phyloP scores from a whole-genome alignment of 2,329 filamentous ascomycete genomes.

The Microsporum canis region DNA sequence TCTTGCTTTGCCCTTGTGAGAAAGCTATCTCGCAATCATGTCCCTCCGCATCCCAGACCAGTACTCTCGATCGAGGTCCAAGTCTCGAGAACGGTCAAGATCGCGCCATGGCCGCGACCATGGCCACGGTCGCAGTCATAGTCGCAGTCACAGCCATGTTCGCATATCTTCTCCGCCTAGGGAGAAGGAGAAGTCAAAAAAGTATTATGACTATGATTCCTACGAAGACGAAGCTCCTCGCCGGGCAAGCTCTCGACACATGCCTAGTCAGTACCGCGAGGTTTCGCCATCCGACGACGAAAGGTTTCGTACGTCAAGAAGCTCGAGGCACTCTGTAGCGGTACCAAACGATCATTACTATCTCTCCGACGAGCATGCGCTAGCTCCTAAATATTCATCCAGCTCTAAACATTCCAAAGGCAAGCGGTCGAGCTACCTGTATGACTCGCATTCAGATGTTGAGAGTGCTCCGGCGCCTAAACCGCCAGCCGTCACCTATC shows the following conservation, averaged over 20 bases:
- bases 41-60: slow-evolving; percentile 26
- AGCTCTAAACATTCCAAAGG: neutral
- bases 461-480: neutral
- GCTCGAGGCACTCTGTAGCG: slow-evolving; percentile 15
- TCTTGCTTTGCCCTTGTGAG: neutral
- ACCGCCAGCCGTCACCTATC: neutral
- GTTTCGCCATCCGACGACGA: slow-evolving; percentile 18
- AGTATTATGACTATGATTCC: slow-evolving; percentile 23
- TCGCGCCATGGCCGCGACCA: slow-evolving; percentile 2
- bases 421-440: neutral
- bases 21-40: slow-evolving; percentile 6
- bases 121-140: slow-evolving; percentile 19
- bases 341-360: neutral
- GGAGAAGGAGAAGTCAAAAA: slow-evolving; percentile 17
- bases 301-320: slow-evolving; percentile 15
- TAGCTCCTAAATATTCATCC: neutral
- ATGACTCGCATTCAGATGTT: neutral
- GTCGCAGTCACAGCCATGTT: slow-evolving; percentile 26
- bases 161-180: slow-evolving; percentile 16
- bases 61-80: neutral
- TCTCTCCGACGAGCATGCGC: neutral
- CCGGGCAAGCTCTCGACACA: slow-evolving; percentile 6
- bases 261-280: slow-evolving; percentile 20
- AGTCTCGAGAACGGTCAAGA: slow-evolving; percentile 6
- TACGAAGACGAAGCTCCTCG: slow-evolving; percentile 18